Percentiles rank a stretch among this genome's conserved stretches.
phyloP scores from a whole-genome alignment of 1,284 basidiomycete genomes.

The Cutaneotrichosporon cutaneum region DNA sequence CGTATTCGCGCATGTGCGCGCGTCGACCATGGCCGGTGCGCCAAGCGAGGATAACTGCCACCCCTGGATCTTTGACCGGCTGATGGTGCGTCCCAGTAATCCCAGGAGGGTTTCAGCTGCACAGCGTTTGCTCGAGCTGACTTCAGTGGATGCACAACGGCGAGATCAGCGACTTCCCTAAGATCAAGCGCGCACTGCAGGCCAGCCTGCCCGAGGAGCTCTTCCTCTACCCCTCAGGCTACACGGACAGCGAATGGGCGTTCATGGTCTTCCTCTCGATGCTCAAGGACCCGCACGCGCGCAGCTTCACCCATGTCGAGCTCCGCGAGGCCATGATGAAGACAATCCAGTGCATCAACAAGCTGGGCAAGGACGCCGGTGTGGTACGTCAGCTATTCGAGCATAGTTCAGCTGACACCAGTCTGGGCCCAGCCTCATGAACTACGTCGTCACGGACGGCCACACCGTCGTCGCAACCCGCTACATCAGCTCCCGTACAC shows the following conservation, averaged over 20 bases:
- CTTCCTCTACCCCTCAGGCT: conserved; percentile 81
- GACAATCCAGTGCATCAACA: conserved; percentile 76
- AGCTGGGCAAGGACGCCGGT: conserved; percentile 68
- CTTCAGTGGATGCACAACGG: conserved; percentile 93
- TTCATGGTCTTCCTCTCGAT: conserved; percentile 87
- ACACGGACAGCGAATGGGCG: conserved; percentile 96
- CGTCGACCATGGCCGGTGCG: conserved; percentile 63
- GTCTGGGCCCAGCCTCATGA: conserved; percentile 80
- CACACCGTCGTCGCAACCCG: conserved; percentile 88
- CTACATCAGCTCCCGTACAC: conserved; percentile 85
- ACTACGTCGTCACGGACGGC: conserved; percentile 95
- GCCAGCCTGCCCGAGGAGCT: conserved; percentile 71
- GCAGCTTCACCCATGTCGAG: conserved; percentile 48
- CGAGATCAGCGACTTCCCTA: conserved; percentile 72
- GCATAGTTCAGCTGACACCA: conserved; percentile 7
- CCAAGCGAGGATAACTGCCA: conserved; percentile 92
- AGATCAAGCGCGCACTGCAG: conserved; percentile 78
- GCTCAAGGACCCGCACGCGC: conserved; percentile 73
- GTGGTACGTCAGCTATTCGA: no score
- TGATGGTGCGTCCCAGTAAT: conserved; percentile 70
- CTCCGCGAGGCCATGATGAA: conserved; percentile 74
- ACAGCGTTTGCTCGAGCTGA: no score
- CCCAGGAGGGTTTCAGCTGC: no score
- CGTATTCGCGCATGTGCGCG: conserved; percentile 91
- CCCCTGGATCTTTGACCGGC: conserved; percentile 79